phyloP scores from a whole-genome alignment of 1,139 yeast genomes.

The Kodamaea alishanica region DNA sequence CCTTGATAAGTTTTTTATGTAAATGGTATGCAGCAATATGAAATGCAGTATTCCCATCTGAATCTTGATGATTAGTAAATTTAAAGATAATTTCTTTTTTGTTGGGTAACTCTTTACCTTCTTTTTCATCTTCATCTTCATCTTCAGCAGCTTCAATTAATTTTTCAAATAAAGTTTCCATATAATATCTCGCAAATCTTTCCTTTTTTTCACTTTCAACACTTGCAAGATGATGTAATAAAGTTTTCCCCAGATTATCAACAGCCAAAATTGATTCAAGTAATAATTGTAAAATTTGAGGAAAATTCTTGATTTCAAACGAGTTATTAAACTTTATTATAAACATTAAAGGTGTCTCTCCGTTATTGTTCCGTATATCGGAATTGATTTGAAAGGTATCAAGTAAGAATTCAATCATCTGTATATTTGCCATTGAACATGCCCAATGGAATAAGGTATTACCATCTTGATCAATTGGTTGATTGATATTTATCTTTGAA shows the following conservation, averaged over 20 bases:
- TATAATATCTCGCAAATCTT: conserved; percentile 75
- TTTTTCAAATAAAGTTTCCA: conserved; percentile 72
- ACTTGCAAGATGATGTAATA: conserved; percentile 78
- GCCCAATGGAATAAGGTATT: conserved; percentile 97
- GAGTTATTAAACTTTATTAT: conserved; percentile 88
- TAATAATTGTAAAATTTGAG: conserved; percentile 63
- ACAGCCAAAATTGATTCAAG: conserved; percentile 73
- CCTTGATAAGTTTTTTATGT: conserved; percentile 71
- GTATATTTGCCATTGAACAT: conserved; percentile 78
- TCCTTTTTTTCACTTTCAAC: conserved; percentile 48
- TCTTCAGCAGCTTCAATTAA: conserved; percentile 27
- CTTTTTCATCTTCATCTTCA: conserved; percentile 11
- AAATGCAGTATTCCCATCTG: conserved; percentile 82
- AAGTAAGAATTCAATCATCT: conserved; percentile 70
- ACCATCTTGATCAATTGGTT: conserved; percentile 89
- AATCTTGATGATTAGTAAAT: conserved; percentile 74
- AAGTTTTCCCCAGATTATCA: conserved; percentile 69
- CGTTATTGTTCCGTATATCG: conserved; percentile 58
- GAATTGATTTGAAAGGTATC: conserved; percentile 56
- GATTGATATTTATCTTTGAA: conserved; percentile 58
- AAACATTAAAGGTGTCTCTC: conserved; percentile 87
- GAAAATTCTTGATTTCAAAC: conserved; percentile 71
- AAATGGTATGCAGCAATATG: conserved; percentile 77
- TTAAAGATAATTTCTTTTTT: conserved; percentile 48
- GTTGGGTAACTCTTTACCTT: conserved; percentile 8